phyloP scores from a whole-genome alignment of 805 yeast species.

The Myxozyma kluyveri region DNA sequence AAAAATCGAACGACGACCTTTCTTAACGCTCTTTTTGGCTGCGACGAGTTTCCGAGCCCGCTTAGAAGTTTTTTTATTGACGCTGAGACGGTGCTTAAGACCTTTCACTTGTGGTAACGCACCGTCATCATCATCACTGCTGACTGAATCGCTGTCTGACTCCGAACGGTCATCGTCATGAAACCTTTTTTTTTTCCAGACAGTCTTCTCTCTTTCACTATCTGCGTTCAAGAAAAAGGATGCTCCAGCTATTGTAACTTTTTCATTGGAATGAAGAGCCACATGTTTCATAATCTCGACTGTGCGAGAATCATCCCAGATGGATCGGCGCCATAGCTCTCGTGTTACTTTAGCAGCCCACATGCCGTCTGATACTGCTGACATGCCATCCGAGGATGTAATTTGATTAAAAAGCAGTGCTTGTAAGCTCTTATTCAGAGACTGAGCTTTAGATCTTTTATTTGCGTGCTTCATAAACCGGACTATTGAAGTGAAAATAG shows the following conservation, averaged over 20 bases:
- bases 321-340: conserved; percentile 95
- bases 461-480: conserved; percentile 78
- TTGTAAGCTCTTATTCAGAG: conserved; percentile 84
- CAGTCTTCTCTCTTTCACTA: conserved; percentile 81
- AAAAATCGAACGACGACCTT: conserved; percentile 46
- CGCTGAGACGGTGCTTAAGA: conserved; percentile 76
- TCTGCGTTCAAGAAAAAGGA: conserved; percentile 93
- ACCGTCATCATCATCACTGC: conserved; percentile 38
- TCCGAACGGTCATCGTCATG: conserved; percentile 64
- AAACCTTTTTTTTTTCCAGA: conserved; percentile 53
- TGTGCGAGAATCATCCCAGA: conserved; percentile 96
- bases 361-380: conserved; percentile 67
- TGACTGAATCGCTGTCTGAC: conserved; percentile 34
- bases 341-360: conserved; percentile 96
- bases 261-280: conserved; percentile 78
- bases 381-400: conserved; percentile 42
- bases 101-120: conserved; percentile 11
- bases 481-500: conserved; percentile 75
- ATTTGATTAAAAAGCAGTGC: conserved; percentile 84
- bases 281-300: conserved; percentile 98
- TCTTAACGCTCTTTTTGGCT: conserved; percentile 68
- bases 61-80: conserved; percentile 78
- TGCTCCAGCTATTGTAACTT: conserved; percentile 87
- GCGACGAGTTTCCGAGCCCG: conserved; percentile 75
- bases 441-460: conserved; percentile 85